These are phyloP conservation scores for Allomyces javanicus DNA, from an alignment of 192 early-diverging fungal genomes.

Conservation along the genomic window DNA sequence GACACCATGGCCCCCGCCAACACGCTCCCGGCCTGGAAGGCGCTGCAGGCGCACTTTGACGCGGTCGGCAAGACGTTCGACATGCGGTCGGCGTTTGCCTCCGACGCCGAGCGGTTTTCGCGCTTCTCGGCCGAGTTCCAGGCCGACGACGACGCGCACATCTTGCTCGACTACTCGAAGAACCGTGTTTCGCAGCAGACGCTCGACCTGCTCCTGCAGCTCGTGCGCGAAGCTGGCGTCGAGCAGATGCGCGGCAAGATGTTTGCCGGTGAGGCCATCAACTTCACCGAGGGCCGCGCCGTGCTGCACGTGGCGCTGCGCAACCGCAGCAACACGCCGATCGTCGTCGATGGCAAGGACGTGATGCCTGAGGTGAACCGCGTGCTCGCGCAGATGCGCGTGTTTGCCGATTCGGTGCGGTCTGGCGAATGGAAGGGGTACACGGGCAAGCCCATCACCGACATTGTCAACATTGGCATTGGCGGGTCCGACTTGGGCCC, in stretches of 20 bases:
- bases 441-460: constrained; percentile 80
- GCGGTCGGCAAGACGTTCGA: constrained; percentile 44
- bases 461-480: constrained; percentile 96
- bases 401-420: constrained; percentile 62
- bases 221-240: constrained; percentile 68
- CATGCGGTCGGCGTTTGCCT: constrained; percentile 60
- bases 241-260: constrained; percentile 76
- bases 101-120: constrained; percentile 57
- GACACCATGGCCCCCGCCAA: constrained; percentile 45
- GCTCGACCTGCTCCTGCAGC: constrained; percentile 51
- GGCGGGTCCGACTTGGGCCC: constrained; percentile 95
- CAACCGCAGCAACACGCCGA: constrained; percentile 66
- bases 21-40: constrained; percentile 63
- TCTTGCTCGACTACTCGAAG: constrained; percentile 93
- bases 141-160: constrained; percentile 28
- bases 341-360: constrained; percentile 69
- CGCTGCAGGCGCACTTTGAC: constrained; percentile 79
- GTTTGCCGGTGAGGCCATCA: constrained; percentile 90
- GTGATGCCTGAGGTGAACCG: constrained; percentile 89
- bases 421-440: constrained; percentile 90
- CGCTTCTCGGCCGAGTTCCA: constrained; percentile 55
- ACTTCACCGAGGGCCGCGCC: constrained; percentile 89
- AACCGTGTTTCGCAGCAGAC: constrained; percentile 74
- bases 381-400: constrained; percentile 83
- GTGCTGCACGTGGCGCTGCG: constrained; percentile 90